Evolutionary conservation across 139 green algal species (phyloP).

Genomic region (Micractinium conductrix): DNA sequence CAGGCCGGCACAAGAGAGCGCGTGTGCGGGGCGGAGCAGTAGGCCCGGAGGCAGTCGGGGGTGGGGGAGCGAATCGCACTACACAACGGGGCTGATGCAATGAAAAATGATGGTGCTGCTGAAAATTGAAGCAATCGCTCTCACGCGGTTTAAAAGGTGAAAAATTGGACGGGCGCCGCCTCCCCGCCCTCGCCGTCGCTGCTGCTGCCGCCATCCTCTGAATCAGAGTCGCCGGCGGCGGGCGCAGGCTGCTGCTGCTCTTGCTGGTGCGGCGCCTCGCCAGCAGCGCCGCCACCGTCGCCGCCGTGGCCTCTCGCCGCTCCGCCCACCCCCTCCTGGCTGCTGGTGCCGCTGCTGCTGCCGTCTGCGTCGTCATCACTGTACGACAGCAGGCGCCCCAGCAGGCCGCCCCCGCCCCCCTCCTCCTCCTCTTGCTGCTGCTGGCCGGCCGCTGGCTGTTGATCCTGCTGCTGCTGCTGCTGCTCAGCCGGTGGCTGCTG

Average conservation of each 20-base stretch:
- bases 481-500: not conserved
- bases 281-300: no score
- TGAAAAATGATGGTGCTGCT: no score
- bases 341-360: not conserved
- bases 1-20: no score
- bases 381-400: not conserved
- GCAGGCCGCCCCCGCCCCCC: not conserved
- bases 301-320: no score
- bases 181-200: not conserved
- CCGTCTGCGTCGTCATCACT: not conserved
- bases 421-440: not conserved
- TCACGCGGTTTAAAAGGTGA: slow-evolving; percentile 30
- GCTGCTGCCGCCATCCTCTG: not conserved
- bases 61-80: no score
- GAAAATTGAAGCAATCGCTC: no score
- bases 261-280: not conserved
- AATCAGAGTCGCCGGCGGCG: not conserved
- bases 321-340: not conserved
- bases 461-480: not conserved
- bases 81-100: no score
- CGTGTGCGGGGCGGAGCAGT: no score
- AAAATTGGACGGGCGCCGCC: not conserved
- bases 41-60: no score
- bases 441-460: not conserved
- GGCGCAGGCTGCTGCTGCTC: not conserved